Percentiles rank a stretch among this genome's conserved stretches.
phyloP scores from a whole-genome alignment of 495 filamentous ascomycete genomes.

The Penicillium ochrochloron region DNA sequence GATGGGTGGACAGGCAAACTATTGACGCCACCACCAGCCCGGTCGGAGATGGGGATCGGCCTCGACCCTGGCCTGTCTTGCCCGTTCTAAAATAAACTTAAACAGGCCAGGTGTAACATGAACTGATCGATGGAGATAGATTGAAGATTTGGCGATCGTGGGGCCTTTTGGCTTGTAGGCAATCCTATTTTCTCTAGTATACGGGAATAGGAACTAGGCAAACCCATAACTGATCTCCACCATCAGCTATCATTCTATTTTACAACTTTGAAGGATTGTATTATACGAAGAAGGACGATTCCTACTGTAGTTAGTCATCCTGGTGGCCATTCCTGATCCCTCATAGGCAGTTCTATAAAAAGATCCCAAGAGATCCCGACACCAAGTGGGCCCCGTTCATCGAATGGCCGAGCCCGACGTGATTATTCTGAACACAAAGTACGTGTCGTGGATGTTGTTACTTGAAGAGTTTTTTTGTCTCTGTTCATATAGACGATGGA shows the following conservation, averaged over 20 bases:
- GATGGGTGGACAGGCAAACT: conserved; percentile 21
- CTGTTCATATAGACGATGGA: neutral
- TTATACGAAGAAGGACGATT: neutral
- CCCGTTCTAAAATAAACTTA: conserved; percentile 25
- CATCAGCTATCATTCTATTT: neutral
- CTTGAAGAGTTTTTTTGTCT: neutral
- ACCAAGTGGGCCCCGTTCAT: conserved; percentile 3
- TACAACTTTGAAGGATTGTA: neutral
- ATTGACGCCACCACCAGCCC: conserved; percentile 35
- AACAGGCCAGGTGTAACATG: conserved; percentile 8
- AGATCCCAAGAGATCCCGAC: conserved; percentile 6
- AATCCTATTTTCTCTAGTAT: neutral
- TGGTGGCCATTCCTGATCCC: neutral
- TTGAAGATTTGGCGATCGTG: neutral
- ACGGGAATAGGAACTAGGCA: conserved; percentile 1
- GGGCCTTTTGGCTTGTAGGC: neutral
- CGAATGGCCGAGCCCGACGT: neutral
- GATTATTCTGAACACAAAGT: conserved; percentile 3
- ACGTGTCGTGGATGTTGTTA: neutral
- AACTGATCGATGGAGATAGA: neutral
- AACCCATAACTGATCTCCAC: neutral
- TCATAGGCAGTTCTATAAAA: conserved; percentile 7
- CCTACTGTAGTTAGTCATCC: neutral
- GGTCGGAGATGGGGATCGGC: conserved; percentile 28
- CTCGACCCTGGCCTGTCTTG: conserved; percentile 5